Evolutionary conservation across 2,329 filamentous ascomycete genomes (phyloP).

Genomic region (Aspergillus novoparasiticus): DNA sequence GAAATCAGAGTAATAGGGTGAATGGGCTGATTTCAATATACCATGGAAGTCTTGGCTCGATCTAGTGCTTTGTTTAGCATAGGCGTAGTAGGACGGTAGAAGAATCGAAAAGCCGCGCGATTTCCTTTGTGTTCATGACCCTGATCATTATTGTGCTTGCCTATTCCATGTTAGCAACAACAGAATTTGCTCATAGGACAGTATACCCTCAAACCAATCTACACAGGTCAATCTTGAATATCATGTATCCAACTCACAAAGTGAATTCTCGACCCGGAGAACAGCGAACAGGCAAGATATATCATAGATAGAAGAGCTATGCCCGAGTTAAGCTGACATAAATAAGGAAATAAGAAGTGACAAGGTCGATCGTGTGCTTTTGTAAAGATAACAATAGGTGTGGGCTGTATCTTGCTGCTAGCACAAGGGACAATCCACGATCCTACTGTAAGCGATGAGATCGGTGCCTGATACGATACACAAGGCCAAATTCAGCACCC

Average conservation of each 20-base stretch:
- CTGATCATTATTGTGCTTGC: background rate
- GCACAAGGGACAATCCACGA: too few relatives aligned
- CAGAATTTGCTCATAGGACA: background rate
- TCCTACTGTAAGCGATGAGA: too few relatives aligned
- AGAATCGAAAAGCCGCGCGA: background rate
- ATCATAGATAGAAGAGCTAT: background rate
- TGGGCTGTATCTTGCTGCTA: too few relatives aligned
- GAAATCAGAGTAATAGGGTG: background rate
- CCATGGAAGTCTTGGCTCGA: too few relatives aligned
- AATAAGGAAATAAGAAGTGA: background rate
- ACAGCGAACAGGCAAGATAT: background rate
- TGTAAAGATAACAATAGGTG: too few relatives aligned
- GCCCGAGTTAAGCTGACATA: too few relatives aligned
- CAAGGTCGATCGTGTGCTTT: too few relatives aligned
- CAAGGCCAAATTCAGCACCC: too few relatives aligned
- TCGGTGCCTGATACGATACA: too few relatives aligned
- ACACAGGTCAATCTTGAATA: background rate
- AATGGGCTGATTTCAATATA: too few relatives aligned
- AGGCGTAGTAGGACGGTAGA: background rate
- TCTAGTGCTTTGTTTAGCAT: background rate
- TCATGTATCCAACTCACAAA: background rate
- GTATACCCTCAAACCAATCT: background rate
- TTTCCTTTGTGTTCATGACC: fast-evolving
- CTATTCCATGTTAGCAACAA: too few relatives aligned
- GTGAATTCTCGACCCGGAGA: background rate